Base-by-base conservation (phyloP, 73 alveolate genomes). In the Paramecium octaurelia region DNA sequence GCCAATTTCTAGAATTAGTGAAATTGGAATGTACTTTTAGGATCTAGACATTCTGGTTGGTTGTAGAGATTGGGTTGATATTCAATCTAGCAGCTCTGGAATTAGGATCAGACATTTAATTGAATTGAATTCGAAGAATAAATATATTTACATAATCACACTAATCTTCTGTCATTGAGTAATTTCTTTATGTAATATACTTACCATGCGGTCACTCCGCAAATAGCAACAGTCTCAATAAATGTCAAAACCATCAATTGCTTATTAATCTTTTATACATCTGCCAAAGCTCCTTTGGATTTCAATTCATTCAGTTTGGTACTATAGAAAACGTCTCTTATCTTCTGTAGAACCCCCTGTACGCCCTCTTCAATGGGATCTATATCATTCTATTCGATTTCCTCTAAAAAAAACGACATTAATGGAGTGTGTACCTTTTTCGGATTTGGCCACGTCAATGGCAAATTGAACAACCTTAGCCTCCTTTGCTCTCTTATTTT, bases 351-450 rank as follows among this genome's bases (percentile, higher is more conserved):
- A 4, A 80, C 70, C 6, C 57, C 75, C 14, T 21, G 18, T 2
- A 80, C 91, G 7, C 73, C 75, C n/a, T 80, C 21, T 24, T 80
- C 91, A 80, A 80, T 80, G 21, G 91, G 91, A 80, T 80, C 91
- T 11, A 80, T 80, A 80, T 80, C 91, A 40, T 80, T 24, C 34
- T 42, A 44, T 80, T 34, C 46, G 8, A 80, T 31, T 80, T 80
- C 91, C 73, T 80, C 91, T 80, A 44, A 43, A 43, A 40, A 24
- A 80, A 46, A 54, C 69, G 69, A 54, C 18, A 54, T 16, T 6
- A 73, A 21, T 43, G 4, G 8, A 7, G 35, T 29, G 5, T 23
- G 31, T 80, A 80, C 91, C 91, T 21, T 80, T 80, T 0, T 80
- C 91, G 16, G 91, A 80, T 40, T 46, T 23, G 7, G 76, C 70